Evolutionary conservation across 2,329 filamentous ascomycete species (phyloP).

Genomic region (Fusarium buxicola): DNA sequence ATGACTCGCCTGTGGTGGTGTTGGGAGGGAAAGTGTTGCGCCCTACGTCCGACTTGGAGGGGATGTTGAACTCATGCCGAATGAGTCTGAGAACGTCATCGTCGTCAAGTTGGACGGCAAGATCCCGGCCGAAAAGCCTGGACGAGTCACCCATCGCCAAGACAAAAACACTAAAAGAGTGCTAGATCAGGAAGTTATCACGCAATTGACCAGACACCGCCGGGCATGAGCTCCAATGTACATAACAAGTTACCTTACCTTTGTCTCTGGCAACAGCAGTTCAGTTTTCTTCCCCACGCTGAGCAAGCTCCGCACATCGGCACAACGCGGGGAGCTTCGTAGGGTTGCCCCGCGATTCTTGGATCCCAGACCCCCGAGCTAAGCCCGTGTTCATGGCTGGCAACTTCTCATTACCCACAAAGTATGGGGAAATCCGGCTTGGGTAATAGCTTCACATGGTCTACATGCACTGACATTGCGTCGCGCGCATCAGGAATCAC

Average conservation of each 20-base stretch:
- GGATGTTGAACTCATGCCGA: slow-evolving; percentile 77
- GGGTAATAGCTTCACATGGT: not conserved
- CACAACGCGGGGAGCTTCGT: slow-evolving; percentile 29
- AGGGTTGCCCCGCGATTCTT: slow-evolving; percentile 30
- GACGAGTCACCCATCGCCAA: slow-evolving; percentile 34
- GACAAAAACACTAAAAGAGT: not conserved
- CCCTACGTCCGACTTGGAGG: slow-evolving; percentile 56
- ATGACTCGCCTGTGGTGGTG: slow-evolving; percentile 16
- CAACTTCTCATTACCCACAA: not conserved
- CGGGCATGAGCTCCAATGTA: not conserved
- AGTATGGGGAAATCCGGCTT: slow-evolving; percentile 4
- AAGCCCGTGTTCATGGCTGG: slow-evolving; percentile 8
- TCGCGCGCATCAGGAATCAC: slow-evolving; percentile 6
- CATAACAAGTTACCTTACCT: not conserved
- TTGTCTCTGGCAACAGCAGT: not conserved
- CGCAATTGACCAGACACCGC: slow-evolving; percentile 14
- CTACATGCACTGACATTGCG: not conserved
- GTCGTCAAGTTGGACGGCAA: slow-evolving; percentile 58
- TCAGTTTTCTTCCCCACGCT: slow-evolving; percentile 16
- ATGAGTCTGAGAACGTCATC: slow-evolving; percentile 66
- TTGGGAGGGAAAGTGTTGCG: slow-evolving; percentile 43
- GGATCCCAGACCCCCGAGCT: slow-evolving; percentile 29
- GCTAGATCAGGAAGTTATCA: slow-evolving; percentile 11
- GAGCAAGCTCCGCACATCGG: slow-evolving; percentile 34
- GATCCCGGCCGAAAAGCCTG: slow-evolving; percentile 21